Conservation (phyloP, 1,139 yeast species). For the Eremothecium sinecaudum region DNA sequence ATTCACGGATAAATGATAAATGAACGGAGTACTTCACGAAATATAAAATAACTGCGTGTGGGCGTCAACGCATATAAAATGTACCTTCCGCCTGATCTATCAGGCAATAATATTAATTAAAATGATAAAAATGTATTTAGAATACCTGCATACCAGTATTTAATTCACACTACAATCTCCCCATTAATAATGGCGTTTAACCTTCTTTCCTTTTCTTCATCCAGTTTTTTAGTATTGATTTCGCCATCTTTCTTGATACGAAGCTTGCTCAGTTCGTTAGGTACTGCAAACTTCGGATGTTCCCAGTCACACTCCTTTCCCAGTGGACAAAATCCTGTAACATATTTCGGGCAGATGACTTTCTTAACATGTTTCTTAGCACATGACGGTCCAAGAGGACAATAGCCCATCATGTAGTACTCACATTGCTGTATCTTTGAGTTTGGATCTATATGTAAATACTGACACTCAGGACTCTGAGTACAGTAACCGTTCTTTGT, state of each 20-base stretch:
- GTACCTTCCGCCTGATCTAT: neutral
- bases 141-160: neutral
- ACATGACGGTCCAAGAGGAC: slow-evolving; percentile 88
- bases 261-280: slow-evolving; percentile 20
- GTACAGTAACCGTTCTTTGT: slow-evolving; percentile 87
- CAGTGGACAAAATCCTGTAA: slow-evolving; percentile 86
- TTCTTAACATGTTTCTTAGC: slow-evolving; percentile 72
- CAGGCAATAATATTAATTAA: neutral
- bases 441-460: slow-evolving; percentile 84
- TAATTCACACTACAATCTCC: slow-evolving; percentile 12
- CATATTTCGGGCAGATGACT: slow-evolving; percentile 68
- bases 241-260: slow-evolving; percentile 28
- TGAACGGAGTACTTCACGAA: neutral
- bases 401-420: slow-evolving; percentile 78
- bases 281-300: slow-evolving; percentile 22
- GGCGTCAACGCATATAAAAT: no score
- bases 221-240: slow-evolving; percentile 29
- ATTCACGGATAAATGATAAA: no score
- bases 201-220: slow-evolving; percentile 30
- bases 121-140: neutral
- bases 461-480: slow-evolving; percentile 89
- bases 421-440: slow-evolving; percentile 80
- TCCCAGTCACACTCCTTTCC: slow-evolving; percentile 27
- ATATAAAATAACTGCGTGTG: no score
- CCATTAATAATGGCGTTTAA: slow-evolving; percentile 31